Evolutionary conservation across 106 monocot genomes (phyloP), one percentile per base, ranked within the genome.

Genomic region (Cymbidium sinense): DNA sequence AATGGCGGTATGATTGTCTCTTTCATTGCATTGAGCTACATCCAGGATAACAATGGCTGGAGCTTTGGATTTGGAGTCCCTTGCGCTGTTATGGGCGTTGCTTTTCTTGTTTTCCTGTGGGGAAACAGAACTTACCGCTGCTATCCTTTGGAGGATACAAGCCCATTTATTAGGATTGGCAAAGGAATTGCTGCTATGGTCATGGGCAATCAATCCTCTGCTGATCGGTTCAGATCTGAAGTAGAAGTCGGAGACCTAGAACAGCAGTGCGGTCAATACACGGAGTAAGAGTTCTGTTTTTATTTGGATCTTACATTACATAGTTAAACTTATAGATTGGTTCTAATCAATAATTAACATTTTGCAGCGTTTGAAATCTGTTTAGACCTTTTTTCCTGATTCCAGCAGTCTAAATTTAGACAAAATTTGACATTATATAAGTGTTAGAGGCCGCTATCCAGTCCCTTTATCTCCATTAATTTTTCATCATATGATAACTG

Each of bases 1-100:
- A 70, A 34, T 43, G 3, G 21, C 0, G 87, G 85, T 70, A 65
- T 77, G 2, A 12, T 34, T 5, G 65, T 64, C 1, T 36, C 86
- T 3, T 7, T 80, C 34, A 3, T 78, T 0, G 2, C 65, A 4
- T n/a, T 89, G 7, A 77, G 36, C 62, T 92, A 92, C 36, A 41
- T 92, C 4, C 87, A 92, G 64, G 89, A 92, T 23, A 84, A 82
- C 50, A 54, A 87, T 50, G 73, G 89, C 51, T 92, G 92, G 92
- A 87, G 77, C 15, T 39, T 89, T 23, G 92, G 92, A 2, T 92
- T 92, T 39, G 92, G 85, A 9, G 82, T 92, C 55, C 89, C 89
- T 10, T 87, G 75, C 61, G 34, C 74, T 29, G 58, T 85, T 29
- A 83, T 87, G 89, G 67, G 33, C 11, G 9, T 80, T 13, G 85